Conservation (phyloP, 1,284 basidiomycete genomes). For the Cystobasidium slooffiae region DNA sequence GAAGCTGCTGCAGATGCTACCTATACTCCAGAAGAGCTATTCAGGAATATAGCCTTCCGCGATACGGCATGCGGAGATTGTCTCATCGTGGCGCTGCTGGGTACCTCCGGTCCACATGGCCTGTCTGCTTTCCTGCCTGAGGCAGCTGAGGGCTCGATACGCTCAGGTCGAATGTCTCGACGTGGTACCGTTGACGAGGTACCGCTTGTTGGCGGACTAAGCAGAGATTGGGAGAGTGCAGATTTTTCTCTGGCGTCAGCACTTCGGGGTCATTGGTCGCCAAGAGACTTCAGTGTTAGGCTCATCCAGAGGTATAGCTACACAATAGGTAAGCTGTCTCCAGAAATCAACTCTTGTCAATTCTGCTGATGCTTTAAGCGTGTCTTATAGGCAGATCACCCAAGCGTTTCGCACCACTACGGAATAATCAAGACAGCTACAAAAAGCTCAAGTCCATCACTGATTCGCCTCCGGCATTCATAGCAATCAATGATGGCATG, state of each 20-base stretch:
- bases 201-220: constrained; percentile 17
- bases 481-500: background rate
- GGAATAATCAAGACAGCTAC: background rate
- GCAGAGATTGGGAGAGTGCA: background rate
- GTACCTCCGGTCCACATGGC: background rate
- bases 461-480: background rate
- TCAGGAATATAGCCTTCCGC: constrained; percentile 19
- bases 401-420: background rate
- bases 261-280: background rate
- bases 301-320: constrained; percentile 31
- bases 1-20: background rate
- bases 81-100: background rate
- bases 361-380: background rate
- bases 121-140: constrained; percentile 3
- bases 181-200: background rate
- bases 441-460: background rate
- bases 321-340: constrained; percentile 2
- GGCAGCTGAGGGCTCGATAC: background rate
- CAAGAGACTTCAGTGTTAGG: constrained; percentile 24
- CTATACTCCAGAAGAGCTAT: constrained; percentile 10
- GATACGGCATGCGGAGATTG: constrained; percentile 5
- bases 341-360: background rate
- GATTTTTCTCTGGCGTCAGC: constrained; percentile 6
- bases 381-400: background rate
- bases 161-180: background rate